Conservation (phyloP, 305 asterid genomes). For the Solanum hybrid region DNA sequence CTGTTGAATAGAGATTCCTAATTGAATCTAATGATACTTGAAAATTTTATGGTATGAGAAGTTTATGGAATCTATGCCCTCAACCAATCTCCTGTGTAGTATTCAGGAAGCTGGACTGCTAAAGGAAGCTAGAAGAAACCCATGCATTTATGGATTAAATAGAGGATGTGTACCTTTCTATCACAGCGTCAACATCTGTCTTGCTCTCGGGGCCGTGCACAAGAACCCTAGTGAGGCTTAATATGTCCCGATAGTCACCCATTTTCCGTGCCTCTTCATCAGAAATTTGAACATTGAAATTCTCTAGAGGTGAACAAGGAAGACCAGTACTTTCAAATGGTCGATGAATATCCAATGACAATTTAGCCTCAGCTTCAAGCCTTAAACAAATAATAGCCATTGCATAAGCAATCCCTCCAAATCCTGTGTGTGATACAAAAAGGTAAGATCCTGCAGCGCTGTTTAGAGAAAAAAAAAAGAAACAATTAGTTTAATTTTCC, state of each 20-base stretch:
- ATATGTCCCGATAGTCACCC: constrained; percentile 88
- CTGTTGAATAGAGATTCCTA: not conserved
- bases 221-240: constrained; percentile 91
- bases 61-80: not conserved
- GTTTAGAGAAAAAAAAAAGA: constrained; percentile 25
- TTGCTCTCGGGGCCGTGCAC: constrained; percentile 98
- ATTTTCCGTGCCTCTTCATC: constrained; percentile 58
- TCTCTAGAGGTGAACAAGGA: constrained; percentile 28
- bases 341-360: constrained; percentile 26
- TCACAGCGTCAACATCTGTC: constrained; percentile 65
- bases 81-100: not conserved
- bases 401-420: constrained; percentile 97
- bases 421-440: constrained; percentile 97
- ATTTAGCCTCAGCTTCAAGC: constrained; percentile 61
- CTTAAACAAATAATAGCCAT: constrained; percentile 86
- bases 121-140: not conserved
- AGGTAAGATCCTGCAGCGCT: constrained; percentile 94
- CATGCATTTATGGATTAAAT: not conserved
- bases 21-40: not conserved
- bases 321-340: constrained; percentile 24
- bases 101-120: not conserved
- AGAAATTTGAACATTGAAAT: constrained; percentile 22
- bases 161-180: constrained; percentile 50
- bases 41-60: not conserved
- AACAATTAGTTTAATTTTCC: constrained; percentile 16